Conservation (phyloP, 768 basidiomycete genomes). For the Boletus patriciae region DNA sequence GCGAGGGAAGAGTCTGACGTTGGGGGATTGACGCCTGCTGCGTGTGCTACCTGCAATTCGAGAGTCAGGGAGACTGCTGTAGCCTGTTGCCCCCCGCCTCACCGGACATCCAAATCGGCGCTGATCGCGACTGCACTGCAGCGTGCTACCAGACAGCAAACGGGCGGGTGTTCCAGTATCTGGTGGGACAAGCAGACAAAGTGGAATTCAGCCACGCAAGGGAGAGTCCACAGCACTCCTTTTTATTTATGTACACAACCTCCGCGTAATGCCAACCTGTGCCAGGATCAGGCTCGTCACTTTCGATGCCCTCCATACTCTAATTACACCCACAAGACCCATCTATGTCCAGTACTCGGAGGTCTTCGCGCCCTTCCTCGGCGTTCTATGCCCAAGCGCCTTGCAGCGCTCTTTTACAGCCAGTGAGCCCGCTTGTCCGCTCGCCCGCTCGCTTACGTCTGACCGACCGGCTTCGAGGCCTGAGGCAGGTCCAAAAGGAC, state of each 20-base stretch:
- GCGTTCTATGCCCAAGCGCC: slow-evolving; percentile 51
- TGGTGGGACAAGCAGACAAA: slow-evolving; percentile 13
- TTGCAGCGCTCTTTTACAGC: slow-evolving; percentile 60
- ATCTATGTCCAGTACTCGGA: slow-evolving; percentile 63
- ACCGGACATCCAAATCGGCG: slow-evolving; percentile 18
- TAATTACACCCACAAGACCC: slow-evolving; percentile 65
- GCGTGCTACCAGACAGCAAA: background rate
- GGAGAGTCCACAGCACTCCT: slow-evolving; percentile 9
- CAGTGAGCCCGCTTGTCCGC: slow-evolving; percentile 36
- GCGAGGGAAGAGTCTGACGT: slow-evolving; percentile 10
- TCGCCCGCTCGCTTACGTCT: background rate
- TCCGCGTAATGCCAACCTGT: slow-evolving; percentile 2
- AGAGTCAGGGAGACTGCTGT: slow-evolving; percentile 11
- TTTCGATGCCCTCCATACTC: slow-evolving; percentile 80
- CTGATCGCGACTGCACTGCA: slow-evolving; percentile 17
- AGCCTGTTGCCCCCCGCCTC: slow-evolving; percentile 13
- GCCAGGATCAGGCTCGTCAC: slow-evolving; percentile 58
- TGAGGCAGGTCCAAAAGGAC: slow-evolving; percentile 54
- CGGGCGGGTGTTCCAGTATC: background rate
- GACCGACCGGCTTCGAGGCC: slow-evolving; percentile 32
- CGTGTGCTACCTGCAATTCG: slow-evolving; percentile 20
- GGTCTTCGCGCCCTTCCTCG: slow-evolving; percentile 66
- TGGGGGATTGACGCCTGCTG: slow-evolving; percentile 33
- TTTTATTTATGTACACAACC: slow-evolving; percentile 19
- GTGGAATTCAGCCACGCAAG: background rate